These are phyloP conservation scores for Flaveria bidentis DNA, from an alignment of 129 eudicot genomes.

Conservation along the genomic window DNA sequence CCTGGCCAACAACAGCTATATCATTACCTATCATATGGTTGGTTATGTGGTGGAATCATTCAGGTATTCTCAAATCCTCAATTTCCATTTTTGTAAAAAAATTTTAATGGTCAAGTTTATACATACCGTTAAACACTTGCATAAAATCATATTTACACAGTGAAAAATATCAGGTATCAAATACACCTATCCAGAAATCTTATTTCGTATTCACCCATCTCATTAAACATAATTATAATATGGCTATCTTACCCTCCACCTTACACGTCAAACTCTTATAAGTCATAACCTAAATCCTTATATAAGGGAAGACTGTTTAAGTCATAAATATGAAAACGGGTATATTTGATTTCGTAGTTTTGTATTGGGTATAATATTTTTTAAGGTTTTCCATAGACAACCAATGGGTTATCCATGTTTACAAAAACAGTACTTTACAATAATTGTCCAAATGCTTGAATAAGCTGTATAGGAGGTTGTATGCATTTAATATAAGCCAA, in stretches of 20 bases:
- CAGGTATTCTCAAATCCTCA: slow-evolving; percentile 51
- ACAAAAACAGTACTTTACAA: not conserved
- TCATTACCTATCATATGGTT: slow-evolving; percentile 87
- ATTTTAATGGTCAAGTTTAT: not conserved
- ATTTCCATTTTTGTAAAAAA: not conserved
- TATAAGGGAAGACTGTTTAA: not conserved
- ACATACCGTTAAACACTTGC: no score
- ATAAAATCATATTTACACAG: no score
- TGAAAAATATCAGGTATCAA: no score
- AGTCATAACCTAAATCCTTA: not conserved
- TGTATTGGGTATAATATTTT: not conserved
- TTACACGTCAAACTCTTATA: not conserved
- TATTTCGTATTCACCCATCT: not conserved
- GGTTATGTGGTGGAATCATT: slow-evolving; percentile 91
- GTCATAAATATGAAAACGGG: not conserved
- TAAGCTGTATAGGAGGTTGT: not conserved
- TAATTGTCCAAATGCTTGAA: not conserved
- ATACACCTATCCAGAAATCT: not conserved
- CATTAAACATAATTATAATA: not conserved
- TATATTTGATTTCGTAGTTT: not conserved
- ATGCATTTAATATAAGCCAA: not conserved
- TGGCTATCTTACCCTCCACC: not conserved
- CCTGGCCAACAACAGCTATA: slow-evolving; percentile 78
- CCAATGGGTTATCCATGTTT: not conserved
- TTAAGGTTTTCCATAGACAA: not conserved